Percentiles rank a stretch among this genome's conserved stretches.
Conservation (phyloP, 306 rosid species). For the Spatholobus suberectus region DNA sequence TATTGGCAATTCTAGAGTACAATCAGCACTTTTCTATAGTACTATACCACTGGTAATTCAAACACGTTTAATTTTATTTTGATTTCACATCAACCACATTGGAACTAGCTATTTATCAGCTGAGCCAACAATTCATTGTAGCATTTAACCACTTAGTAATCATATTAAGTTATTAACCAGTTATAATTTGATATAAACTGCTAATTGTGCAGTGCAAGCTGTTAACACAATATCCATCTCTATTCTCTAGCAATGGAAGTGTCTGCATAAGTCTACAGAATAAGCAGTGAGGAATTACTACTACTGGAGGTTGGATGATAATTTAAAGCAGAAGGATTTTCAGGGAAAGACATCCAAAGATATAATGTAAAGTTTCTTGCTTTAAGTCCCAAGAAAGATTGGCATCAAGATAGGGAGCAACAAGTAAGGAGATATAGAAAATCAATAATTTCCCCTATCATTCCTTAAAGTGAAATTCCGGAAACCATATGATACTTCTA, state of each 20-base stretch:
- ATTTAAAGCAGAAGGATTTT: background rate
- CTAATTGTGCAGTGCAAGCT: background rate
- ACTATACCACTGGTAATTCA: background rate
- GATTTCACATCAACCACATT: background rate
- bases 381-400: background rate
- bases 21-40: background rate
- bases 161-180: background rate
- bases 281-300: background rate
- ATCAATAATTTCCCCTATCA: background rate
- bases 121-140: background rate
- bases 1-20: conserved; percentile 1
- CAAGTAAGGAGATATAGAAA: background rate
- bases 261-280: background rate
- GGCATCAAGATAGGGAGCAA: background rate
- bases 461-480: background rate
- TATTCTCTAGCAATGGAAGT: background rate
- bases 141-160: background rate
- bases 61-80: background rate
- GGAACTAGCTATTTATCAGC: background rate
- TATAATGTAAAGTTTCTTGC: background rate
- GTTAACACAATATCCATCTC: background rate
- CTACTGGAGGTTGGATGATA: background rate
- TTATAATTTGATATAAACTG: background rate
- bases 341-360: background rate
- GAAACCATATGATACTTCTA: background rate